Base-by-base conservation (phyloP, 768 basidiomycete genomes). In the Amanita jacksonii region DNA sequence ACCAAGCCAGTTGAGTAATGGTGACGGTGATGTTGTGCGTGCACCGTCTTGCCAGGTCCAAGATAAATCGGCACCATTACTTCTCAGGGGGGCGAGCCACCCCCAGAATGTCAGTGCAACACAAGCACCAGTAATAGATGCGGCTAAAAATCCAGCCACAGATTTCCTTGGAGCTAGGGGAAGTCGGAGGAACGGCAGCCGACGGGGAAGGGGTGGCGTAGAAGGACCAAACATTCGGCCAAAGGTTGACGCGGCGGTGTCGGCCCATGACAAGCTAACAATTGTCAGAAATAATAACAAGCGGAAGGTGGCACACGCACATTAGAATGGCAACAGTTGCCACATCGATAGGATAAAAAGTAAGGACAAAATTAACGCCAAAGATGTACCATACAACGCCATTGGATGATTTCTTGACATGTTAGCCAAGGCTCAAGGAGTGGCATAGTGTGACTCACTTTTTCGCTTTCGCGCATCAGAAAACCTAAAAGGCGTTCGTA, bases 301-400 rank as follows among this genome's bases (percentile, higher is more conserved):
- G 46, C 16, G 43, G 23, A 35, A 22, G 5, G 18, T 4, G 3
- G 16, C 8, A 18, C 13, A 71, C 85, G 54, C 58, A 87, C 91
- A 91, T 88, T 51, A 93, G 72, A 51, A 96, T 84, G 5, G 90
- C 75, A 10, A 94, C 79, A n/a, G 86, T 78, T 8, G 91, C 91
- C 24, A 96, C 73, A 56, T 94, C 92, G 38, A 82, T 70, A 2
- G 92, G 92, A 55, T 88, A 85, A 39, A 79, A 62, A 0, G 74
- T 62, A 15, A 96, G 72, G 12, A 79, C 85, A 54, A 80, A 74
- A 49, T 86, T 76, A 50, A 85, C 88, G 13, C 92, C 92, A 19
- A 93, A 62, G 46, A 94, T 80, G 59, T 94, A 96, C 88, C 85
- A 75, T 47, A 94, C 77, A 22, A 92, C 87, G 1, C 92, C 92